Conservation (phyloP, 176 grass and related monocot genomes). For the Aegilops tauschii region DNA sequence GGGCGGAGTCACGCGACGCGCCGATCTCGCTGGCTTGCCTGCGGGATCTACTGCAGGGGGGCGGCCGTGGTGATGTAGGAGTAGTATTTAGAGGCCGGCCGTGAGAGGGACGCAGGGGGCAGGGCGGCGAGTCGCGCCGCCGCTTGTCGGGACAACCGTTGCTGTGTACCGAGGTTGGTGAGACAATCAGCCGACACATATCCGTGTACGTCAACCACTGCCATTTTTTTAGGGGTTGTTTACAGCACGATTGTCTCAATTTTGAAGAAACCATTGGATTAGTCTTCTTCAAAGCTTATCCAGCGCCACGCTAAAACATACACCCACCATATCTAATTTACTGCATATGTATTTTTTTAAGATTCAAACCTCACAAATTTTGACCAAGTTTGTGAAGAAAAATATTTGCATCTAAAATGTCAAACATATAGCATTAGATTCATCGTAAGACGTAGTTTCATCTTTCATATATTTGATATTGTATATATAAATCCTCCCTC, state of each 20-base stretch:
- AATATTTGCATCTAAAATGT: no score
- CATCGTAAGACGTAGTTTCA: no score
- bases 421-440: no score
- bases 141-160: conserved; percentile 20
- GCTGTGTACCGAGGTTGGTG: background rate
- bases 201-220: background rate
- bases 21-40: background rate
- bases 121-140: background rate
- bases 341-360: no score
- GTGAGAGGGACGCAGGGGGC: background rate
- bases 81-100: conserved; percentile 6
- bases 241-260: background rate
- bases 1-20: background rate
- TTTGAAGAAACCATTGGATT: background rate
- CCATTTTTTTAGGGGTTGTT: background rate
- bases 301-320: no score
- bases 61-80: background rate
- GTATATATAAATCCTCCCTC: no score
- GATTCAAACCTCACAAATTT: no score
- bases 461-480: no score
- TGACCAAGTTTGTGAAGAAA: no score
- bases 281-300: no score
- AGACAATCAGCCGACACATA: background rate
- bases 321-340: no score
- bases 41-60: background rate